Base-by-base conservation (phyloP, 2,329 filamentous ascomycete genomes). In the Exophiala xenobiotica region DNA sequence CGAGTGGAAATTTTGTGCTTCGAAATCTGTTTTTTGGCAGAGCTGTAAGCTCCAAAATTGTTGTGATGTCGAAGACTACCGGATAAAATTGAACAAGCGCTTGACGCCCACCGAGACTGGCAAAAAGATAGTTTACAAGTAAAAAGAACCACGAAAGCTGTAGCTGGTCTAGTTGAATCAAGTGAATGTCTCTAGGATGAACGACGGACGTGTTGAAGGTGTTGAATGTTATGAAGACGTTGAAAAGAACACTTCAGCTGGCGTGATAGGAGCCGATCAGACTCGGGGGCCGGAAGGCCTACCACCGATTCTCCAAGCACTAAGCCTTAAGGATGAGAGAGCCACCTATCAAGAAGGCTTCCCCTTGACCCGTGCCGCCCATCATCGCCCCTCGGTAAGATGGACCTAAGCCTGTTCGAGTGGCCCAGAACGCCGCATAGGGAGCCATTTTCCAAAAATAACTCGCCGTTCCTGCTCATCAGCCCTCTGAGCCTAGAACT, bases 231-330 rank as follows among this genome's bases (percentile, higher is more conserved):
- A 22, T 22, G 37, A 12, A 9, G 37, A 22, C 20, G 19, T 24
- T 24, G 38, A 23, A 23, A 40, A 40, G 38, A 40, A 24, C 38
- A 40, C 19, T 5, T 40, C 38, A 40, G 12, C 38, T 20, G 38
- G 38, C 12, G 9, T 35, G 31, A 40, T 18, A 7, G 38, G 37
- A 4, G 23, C n/a, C n/a, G 38, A 6, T 40, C 19, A 22, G 14
- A 14, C 4, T 40, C 38, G 38, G 38, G 12, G 38, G 9, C 38
- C 38, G 38, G 38, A 14, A 24, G 19, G n/a, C 7, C 9, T 22
- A 40, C 38, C 38, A 22, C 38, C 38, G 38, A 40, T 22, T 35
- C 18, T 35, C 31, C 31, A 35, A 16, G 31, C 31, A 35, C 31
- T 35, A 35, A 35, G 31, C 31, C 31, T 16, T 35, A 35, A 4